Percentiles rank a stretch among this genome's conserved stretches.
These are phyloP conservation scores for Wakefieldia striispora DNA, from an alignment of 768 basidiomycete species.

Conservation along the genomic window DNA sequence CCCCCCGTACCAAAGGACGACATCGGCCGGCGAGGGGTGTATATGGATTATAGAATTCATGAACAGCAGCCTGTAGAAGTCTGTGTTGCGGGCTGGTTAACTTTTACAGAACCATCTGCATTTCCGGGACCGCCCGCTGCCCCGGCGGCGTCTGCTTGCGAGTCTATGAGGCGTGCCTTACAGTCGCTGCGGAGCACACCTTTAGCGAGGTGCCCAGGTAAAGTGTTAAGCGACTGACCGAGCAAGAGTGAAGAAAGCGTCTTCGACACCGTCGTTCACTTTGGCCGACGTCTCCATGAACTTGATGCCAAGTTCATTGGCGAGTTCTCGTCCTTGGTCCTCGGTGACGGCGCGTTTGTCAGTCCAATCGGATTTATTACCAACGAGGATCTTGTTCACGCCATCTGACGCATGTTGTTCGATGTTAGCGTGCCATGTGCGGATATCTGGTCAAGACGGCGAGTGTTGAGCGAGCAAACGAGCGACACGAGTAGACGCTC, in stretches of 20 bases:
- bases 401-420: conserved; percentile 99
- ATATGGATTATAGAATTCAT: conserved; percentile 23
- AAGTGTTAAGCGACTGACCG: conserved; percentile 52
- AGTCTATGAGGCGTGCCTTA: conserved; percentile 96
- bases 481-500: conserved; percentile 35
- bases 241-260: conserved; percentile 96
- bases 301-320: conserved; percentile 89
- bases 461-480: not conserved
- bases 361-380: conserved; percentile 98
- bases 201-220: not conserved
- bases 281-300: conserved; percentile 99
- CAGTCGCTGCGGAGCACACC: conserved; percentile 66
- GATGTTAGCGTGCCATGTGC: conserved; percentile 97
- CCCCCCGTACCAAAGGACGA: conserved; percentile 4
- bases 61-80: conserved; percentile 53
- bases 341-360: conserved; percentile 92
- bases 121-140: conserved; percentile 35
- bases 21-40: not conserved
- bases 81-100: conserved; percentile 56
- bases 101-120: conserved; percentile 60
- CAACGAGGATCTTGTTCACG: conserved; percentile 98
- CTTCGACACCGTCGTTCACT: conserved; percentile 95
- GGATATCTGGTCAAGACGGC: conserved; percentile 66
- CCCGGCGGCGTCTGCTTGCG: conserved; percentile 65
- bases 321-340: conserved; percentile 89